Evolutionary conservation across 768 basidiomycete species (phyloP), one percentile per base, ranked within the genome.

Genomic region (Boletus sensibilis): DNA sequence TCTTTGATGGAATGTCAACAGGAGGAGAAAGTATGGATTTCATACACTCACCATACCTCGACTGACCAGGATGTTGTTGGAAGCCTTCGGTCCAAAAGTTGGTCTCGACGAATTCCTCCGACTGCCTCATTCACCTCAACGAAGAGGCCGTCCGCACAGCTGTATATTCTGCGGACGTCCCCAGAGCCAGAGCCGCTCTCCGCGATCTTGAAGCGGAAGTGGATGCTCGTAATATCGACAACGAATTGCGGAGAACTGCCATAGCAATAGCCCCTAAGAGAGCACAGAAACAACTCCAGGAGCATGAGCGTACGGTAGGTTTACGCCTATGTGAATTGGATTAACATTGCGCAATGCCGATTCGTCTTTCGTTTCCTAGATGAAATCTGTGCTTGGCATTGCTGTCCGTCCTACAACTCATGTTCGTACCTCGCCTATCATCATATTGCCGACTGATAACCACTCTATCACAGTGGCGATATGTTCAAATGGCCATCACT

Each of bases 1-100:
- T 75, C 86, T 5, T 71, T 92, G 53, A 74, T 92, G 12, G 84
- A 86, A 60, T 89, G 87, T 58, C 90, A 92, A 65, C 87, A 88
- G 54, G 90, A 94, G 65, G 92, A 93, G 68, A 94, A 94, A 81
- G 91, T 87, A 62, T 27, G 62, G 27, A 39, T 48, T 20, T 18
- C 21, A 31, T 48, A 14, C 6, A 12, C 10, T 45, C 14, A 81
- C 3, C 8, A 34, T 38, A 12, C 25, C 21, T 76, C 81, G 21
- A 84, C 88, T 60, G 85, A 84, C 58, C 82, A 84, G 20, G 75
- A 62, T 14, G 6, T 38, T 42, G 27, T 58, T 48, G 33, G 18
- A 47, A 60, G 52, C 54, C 61, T 31, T 64, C 53, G 23, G 55
- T 64, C n/a, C 63, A 61, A 58, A 57, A 63, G 34, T 12, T 69